Base-by-base conservation (phyloP, 23 red algal species). In the Agarophyton chilense region DNA sequence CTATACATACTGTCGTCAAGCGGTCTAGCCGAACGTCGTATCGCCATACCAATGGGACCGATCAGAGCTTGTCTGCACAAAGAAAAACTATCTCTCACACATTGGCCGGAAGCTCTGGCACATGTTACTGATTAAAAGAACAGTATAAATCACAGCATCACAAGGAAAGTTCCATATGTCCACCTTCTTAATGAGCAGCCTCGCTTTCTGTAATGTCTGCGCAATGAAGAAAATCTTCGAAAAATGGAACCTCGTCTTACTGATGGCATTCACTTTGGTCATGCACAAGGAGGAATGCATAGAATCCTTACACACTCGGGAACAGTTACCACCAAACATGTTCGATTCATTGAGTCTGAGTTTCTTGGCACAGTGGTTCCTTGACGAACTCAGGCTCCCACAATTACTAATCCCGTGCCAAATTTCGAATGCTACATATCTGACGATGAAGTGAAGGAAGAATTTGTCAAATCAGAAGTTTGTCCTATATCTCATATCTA, bases 281-380 rank as follows among this genome's bases (percentile, higher is more conserved):
- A 88, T 50, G 41, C 45, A 21, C n/a, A 70, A 13, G 67, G 68
- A 44, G 84, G 70, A 72, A 63, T 88, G 34, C 61, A 88, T 43
- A 19, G 11, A 39, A 60, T 88, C 11, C 68, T 88, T 8, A 88
- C 68, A 13, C n/a, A n/a, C n/a, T 41, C 29, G 10, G 70, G 52
- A n/a, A 33, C 77, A 19, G 51, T 77, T 31, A 11, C 8, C n/a
- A 77, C 84, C 40, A 88, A 88, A 45, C 68, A 77, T 52, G 44
- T 88, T 44, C 65, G 68, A 26, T 75, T 75, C 35, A 26, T 72
- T 39, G 84, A 88, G 70, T 58, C 31, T 18, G 35, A 31, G 18
- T 88, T 88, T 45, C 66, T 47, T 31, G 84, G 84, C n/a, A n/a
- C n/a, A 68, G 4, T 51, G 10, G 52, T 63, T 32, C 44, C 52